These are phyloP conservation scores for Hebeloma cylindrosporum DNA, from an alignment of 768 basidiomycete genomes.

Conservation along the genomic window DNA sequence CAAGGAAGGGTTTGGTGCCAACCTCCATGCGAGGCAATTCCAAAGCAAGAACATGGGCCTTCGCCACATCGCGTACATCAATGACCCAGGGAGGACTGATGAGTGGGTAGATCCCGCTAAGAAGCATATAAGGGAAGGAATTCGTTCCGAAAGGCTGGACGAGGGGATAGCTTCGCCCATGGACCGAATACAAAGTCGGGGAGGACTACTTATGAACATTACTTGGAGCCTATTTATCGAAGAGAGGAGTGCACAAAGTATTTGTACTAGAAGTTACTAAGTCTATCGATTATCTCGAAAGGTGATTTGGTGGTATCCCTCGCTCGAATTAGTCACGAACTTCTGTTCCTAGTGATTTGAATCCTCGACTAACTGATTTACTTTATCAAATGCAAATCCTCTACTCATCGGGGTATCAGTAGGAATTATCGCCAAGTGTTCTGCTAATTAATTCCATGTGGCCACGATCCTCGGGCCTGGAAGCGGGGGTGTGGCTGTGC, in stretches of 20 bases:
- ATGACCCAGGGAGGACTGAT: constrained; percentile 27
- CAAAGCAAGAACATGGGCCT: constrained; percentile 31
- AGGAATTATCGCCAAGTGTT: too few species aligned
- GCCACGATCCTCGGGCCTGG: too few species aligned
- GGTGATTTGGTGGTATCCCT: too few species aligned
- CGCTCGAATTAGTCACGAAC: too few species aligned
- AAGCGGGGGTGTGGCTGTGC: too few species aligned
- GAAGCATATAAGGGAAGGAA: constrained; percentile 23
- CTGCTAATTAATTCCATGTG: too few species aligned
- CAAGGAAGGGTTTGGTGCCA: constrained; percentile 30
- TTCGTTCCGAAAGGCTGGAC: constrained; percentile 32
- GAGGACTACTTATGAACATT: constrained; percentile 28
- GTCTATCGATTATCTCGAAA: too few species aligned
- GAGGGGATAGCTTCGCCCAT: constrained; percentile 29
- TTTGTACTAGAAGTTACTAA: constrained; percentile 36
- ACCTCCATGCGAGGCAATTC: constrained; percentile 20
- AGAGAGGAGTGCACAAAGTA: not conserved
- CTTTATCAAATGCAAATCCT: too few species aligned
- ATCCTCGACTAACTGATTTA: too few species aligned
- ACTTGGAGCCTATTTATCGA: not conserved
- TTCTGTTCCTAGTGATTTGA: too few species aligned
- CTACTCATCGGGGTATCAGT: too few species aligned
- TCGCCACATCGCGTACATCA: constrained; percentile 37
- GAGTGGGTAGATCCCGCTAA: constrained; percentile 21
- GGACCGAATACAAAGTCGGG: constrained; percentile 39